Percentiles rank a stretch among this genome's conserved stretches.
phyloP scores from a whole-genome alignment of 1,284 basidiomycete species.

The Cutaneotrichosporon sp. region DNA sequence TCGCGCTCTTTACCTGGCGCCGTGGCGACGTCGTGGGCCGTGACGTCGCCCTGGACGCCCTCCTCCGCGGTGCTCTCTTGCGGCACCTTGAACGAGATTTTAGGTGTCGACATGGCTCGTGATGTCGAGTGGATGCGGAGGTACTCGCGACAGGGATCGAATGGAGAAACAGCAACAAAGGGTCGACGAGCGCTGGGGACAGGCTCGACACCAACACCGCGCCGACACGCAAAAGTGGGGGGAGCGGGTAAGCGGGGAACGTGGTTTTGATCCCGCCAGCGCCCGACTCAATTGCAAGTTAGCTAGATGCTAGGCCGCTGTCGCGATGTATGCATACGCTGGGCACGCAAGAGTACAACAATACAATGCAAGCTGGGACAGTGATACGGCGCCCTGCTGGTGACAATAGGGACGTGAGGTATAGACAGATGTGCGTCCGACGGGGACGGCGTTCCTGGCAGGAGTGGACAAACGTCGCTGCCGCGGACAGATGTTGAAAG shows the following conservation, averaged over 20 bases:
- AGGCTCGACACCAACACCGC: neutral
- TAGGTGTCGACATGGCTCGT: conserved; percentile 40
- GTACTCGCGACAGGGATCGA: neutral
- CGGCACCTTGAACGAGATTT: conserved; percentile 39
- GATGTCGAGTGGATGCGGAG: conserved; percentile 7
- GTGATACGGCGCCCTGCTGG: no score
- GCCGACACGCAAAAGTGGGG: neutral
- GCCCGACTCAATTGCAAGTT: no score
- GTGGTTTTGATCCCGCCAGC: no score
- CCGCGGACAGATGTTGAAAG: no score
- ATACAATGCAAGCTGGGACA: neutral
- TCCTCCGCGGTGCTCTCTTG: conserved; percentile 17
- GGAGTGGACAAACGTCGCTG: no score
- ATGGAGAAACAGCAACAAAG: no score
- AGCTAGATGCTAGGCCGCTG: no score
- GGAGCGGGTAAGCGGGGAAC: neutral
- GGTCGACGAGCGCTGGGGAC: neutral
- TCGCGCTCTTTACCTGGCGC: conserved; percentile 49
- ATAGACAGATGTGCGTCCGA: no score
- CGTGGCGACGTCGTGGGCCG: conserved; percentile 37
- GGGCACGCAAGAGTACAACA: neutral
- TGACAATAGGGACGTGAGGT: no score
- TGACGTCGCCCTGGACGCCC: conserved; percentile 35
- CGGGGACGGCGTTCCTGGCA: no score
- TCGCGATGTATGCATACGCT: neutral